Percentiles rank a stretch among this genome's conserved stretches.
Conservation (phyloP, 345 rosid genomes). For the Populus ilicifolia region DNA sequence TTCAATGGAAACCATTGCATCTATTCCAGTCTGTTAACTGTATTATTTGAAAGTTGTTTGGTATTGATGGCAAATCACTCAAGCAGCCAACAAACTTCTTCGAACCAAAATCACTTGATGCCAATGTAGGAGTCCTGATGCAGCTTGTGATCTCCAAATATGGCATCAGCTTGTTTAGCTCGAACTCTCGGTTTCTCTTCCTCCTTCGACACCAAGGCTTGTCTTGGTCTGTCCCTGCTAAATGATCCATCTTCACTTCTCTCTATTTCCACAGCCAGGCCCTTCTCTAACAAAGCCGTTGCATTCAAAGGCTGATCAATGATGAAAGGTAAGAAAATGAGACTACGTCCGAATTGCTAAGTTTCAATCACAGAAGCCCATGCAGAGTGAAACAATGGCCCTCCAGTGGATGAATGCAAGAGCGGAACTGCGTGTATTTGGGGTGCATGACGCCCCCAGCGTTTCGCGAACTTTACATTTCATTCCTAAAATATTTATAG, state of each 20-base stretch:
- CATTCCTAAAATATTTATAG: too few relatives aligned
- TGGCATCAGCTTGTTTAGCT: not conserved
- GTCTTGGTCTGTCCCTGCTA: not conserved
- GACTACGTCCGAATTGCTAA: constrained; percentile 18
- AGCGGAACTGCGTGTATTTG: too few relatives aligned
- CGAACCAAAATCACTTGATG: too few relatives aligned
- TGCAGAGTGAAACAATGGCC: constrained; percentile 19
- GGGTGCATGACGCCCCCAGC: too few relatives aligned
- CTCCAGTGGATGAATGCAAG: constrained; percentile 13
- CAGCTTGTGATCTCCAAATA: constrained; percentile 11
- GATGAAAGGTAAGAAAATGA: constrained; percentile 13
- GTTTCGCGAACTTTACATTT: too few relatives aligned
- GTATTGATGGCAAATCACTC: too few relatives aligned
- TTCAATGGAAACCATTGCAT: too few relatives aligned
- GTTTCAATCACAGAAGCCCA: constrained; percentile 27
- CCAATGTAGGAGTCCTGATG: constrained; percentile 12
- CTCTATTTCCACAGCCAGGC: constrained; percentile 20
- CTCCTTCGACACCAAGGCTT: constrained; percentile 20
- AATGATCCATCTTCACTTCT: constrained; percentile 25
- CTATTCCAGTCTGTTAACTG: too few relatives aligned
- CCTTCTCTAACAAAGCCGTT: constrained; percentile 20
- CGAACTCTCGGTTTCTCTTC: constrained; percentile 6
- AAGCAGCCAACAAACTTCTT: too few relatives aligned
- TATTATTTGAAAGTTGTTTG: too few relatives aligned
- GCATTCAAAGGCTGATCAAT: constrained; percentile 24